Evolutionary conservation across 2,329 filamentous ascomycete genomes (phyloP).

Genomic region (Xylariaceae sp.): DNA sequence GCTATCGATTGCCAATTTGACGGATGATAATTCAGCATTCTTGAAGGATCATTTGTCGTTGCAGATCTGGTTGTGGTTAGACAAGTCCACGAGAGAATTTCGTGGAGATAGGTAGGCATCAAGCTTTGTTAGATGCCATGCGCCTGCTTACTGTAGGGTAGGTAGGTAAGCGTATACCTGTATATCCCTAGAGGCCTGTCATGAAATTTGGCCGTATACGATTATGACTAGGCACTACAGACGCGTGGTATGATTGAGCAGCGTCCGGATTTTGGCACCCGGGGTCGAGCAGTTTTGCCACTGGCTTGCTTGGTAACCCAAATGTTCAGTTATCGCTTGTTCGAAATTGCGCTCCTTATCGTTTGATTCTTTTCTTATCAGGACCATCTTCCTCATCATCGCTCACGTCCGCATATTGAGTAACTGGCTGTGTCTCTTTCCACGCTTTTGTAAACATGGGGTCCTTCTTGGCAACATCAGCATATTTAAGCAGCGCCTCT

Average conservation of each 20-base stretch:
- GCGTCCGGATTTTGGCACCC: neutral
- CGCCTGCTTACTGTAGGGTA: neutral
- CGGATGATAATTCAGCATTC: neutral
- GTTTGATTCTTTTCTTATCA: constrained; percentile 59
- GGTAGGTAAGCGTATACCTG: neutral
- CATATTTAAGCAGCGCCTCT: constrained; percentile 91
- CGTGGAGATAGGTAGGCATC: neutral
- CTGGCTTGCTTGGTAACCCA: neutral
- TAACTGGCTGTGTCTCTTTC: constrained; percentile 85
- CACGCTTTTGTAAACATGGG: constrained; percentile 93
- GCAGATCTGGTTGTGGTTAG: neutral
- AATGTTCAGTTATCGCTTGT: neutral
- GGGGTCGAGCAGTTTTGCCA: neutral
- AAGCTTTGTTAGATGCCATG: too few species aligned
- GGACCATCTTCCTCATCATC: constrained; percentile 72
- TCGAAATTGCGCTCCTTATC: constrained; percentile 33
- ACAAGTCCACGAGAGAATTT: neutral
- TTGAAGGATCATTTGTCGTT: too few species aligned
- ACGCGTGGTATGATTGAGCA: neutral
- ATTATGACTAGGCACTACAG: neutral
- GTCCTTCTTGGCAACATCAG: constrained; percentile 85
- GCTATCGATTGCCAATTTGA: too few species aligned
- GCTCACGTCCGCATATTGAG: constrained; percentile 83
- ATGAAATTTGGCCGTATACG: neutral
- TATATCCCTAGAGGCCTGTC: neutral